Evolutionary conservation across 805 yeast species (phyloP), one percentile per base, ranked within the genome.

Genomic region (Yarrowia alimentaria): DNA sequence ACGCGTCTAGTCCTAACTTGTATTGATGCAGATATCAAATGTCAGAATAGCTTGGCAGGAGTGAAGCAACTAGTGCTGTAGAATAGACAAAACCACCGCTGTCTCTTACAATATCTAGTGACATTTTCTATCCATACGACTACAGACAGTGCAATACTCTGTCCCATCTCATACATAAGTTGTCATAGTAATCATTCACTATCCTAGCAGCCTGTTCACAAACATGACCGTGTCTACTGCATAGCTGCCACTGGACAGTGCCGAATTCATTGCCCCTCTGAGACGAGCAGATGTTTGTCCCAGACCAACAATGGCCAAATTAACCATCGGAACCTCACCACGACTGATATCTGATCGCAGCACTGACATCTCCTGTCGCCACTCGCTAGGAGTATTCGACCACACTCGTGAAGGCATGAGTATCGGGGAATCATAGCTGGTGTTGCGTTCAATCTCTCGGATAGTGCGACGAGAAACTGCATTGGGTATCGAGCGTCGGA

Each of bases 401-500:
- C 47, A 40, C 14, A 40, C 33, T 3, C 47, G 32, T 4, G 47
- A 40, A 5, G 47, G 47, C 18, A 40, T 33, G 17, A 40, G 30
- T 3, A 19, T 33, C 3, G 47, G 47, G 1, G 25, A 18, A 1
- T 40, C 47, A 11, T 40, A 40, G 14, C 24, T 19, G 11, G 47
- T 40, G n/a, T 40, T 40, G 13, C 33, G 22, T 16, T 26, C 25
- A 5, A 26, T 40, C 7, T 40, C 47, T 18, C 47, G 47, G 33
- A 40, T 26, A 5, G 33, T 28, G 18, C 47, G 47, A 13, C 47
- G 33, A 5, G 47, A 40, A 13, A 40, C 22, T 5, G 47, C 47
- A 8, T 40, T 40, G 33, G 47, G 47, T 13, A 40, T 40, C 25
- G 47, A 40, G 7, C 47, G 24, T 13, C 33, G 32, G 33, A 40